Evolutionary conservation across 768 basidiomycete genomes (phyloP).

Genomic region (Mycena pura): DNA sequence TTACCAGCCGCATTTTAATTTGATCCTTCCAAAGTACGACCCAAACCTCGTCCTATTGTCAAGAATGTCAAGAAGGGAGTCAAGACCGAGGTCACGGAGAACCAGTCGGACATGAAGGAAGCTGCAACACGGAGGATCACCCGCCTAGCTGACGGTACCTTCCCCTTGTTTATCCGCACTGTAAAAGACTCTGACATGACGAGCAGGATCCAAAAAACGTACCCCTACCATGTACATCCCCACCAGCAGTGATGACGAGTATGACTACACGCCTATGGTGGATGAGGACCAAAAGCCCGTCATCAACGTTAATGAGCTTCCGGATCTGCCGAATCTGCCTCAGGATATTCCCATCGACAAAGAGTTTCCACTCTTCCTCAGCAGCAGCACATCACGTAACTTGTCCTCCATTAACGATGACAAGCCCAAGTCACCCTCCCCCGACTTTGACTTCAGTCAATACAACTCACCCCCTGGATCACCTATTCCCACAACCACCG

Average conservation of each 20-base stretch:
- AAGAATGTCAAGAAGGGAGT: background rate
- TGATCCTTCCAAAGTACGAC: too few species aligned
- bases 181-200: too few species aligned
- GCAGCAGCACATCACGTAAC: background rate
- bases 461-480: too few species aligned
- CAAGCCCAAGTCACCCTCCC: background rate
- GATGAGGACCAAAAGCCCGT: too few species aligned
- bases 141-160: background rate
- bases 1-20: too few species aligned
- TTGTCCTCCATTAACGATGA: background rate
- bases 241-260: background rate
- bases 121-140: slow-evolving; percentile 3
- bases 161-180: too few species aligned
- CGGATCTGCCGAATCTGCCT: too few species aligned
- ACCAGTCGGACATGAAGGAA: slow-evolving; percentile 2
- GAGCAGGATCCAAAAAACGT: background rate
- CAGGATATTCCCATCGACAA: background rate
- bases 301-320: background rate
- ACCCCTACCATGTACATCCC: background rate
- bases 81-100: background rate
- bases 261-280: too few species aligned
- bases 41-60: too few species aligned
- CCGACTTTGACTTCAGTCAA: background rate
- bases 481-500: too few species aligned
- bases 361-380: background rate